Evolutionary conservation across 2,329 filamentous ascomycete genomes (phyloP), one percentile per base, ranked within the genome.

Genomic region (Intubia oerlemansii): DNA sequence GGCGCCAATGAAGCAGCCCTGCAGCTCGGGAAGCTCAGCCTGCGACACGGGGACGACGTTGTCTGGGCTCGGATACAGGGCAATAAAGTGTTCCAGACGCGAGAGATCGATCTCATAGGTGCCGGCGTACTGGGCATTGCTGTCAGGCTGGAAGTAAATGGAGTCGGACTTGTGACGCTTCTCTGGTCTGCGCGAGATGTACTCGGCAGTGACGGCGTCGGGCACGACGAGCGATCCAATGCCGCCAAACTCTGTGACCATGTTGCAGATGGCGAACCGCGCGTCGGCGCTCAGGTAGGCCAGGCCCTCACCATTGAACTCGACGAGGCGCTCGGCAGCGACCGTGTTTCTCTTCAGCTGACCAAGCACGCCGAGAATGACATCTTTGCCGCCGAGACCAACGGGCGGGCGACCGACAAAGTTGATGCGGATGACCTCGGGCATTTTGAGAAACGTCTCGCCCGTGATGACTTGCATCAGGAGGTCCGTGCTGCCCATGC

Each of bases 1-100:
- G 2, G 54, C 54, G 2, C 54, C 54, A 14, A 58, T 57, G 36
- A 58, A 58, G 29, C 46, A 49, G 2, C 54, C 54, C 28, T 57
- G 51, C 3, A 57, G 38, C 1, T 36, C 11, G 22, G 42, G 47
- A 1, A 40, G 43, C 2, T 34, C 38, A 10, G 22, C 13, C n/a
- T 50, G 44, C 1, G 36, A 37, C 1, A 57, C 48, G 1, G 53
- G 46, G 0, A 55, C 48, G 1, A 58, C 53, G 23, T 57, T 44
- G 33, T 58, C 54, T 5, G 53, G 53, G 3, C 42, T 47, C 1
- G 54, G 53, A 30, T 56, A 53, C 7, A 38, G 38, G 5, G 54
- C 52, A 11, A 57, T 37, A 17, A 47, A 52, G 0, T 50, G 42
- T 25, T 47, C 39, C 3, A 54, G 48, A 17, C 47, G 36, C 17